Evolutionary conservation across 352 stramenopile species (phyloP).

Genomic region (Globisporangium perplexum): DNA sequence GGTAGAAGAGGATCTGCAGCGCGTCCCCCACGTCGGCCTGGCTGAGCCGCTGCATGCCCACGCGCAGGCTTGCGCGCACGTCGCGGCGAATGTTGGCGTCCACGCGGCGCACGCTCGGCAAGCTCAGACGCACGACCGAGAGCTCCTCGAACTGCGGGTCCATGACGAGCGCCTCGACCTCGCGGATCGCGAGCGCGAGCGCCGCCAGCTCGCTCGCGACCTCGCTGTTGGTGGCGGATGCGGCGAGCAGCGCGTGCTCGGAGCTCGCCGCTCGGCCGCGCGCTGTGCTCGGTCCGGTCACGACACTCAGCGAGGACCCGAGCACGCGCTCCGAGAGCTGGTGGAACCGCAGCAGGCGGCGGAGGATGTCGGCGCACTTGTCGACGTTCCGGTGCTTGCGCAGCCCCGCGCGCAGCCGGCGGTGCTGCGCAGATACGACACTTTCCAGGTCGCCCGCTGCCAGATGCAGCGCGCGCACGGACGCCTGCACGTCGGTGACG

Average conservation of each 20-base stretch:
- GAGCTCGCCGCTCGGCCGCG: conserved; percentile 5
- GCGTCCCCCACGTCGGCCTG: conserved; percentile 68
- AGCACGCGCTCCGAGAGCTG: conserved; percentile 55
- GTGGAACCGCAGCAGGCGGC: conserved; percentile 69
- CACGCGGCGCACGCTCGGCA: conserved; percentile 45
- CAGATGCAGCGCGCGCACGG: conserved; percentile 58
- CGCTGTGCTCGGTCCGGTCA: conserved; percentile 1
- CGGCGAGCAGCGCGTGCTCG: not conserved
- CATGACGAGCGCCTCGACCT: conserved; percentile 54
- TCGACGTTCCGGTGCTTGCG: conserved; percentile 78
- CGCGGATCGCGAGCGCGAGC: conserved; percentile 61
- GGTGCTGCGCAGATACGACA: conserved; percentile 48
- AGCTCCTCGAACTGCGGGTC: conserved; percentile 61
- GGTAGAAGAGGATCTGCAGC: conserved; percentile 77
- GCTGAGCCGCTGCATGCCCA: conserved; percentile 48
- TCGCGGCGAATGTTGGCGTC: conserved; percentile 44
- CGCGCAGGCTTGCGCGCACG: conserved; percentile 38
- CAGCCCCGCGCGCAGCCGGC: conserved; percentile 50
- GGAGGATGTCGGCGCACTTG: conserved; percentile 64
- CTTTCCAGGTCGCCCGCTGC: conserved; percentile 56
- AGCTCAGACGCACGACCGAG: conserved; percentile 47
- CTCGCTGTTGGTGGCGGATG: conserved; percentile 1
- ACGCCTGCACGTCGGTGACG: conserved; percentile 48
- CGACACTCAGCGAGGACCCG: conserved; percentile 32
- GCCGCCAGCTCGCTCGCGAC: conserved; percentile 40